These are phyloP conservation scores for Scheffersomyces coipomensis DNA, from an alignment of 805 yeast species.

Conservation along the genomic window DNA sequence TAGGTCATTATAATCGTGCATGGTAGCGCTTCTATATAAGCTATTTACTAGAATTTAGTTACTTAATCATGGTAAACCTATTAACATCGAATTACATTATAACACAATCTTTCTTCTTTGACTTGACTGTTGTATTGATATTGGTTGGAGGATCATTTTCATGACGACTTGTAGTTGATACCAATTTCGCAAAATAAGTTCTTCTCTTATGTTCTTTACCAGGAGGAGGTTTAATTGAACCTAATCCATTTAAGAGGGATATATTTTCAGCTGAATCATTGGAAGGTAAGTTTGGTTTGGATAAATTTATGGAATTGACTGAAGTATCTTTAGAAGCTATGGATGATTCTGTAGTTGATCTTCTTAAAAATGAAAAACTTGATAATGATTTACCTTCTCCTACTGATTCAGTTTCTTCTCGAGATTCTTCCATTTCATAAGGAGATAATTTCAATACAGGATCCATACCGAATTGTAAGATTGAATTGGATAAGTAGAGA, in stretches of 20 bases:
- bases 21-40: too few species aligned
- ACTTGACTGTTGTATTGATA: too few species aligned
- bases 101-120: neutral
- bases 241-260: too few species aligned
- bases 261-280: neutral
- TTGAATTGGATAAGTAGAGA: conserved; percentile 64
- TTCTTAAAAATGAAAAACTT: neutral
- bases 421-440: neutral
- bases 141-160: too few species aligned
- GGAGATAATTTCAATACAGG: conserved; percentile 26
- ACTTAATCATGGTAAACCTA: too few species aligned
- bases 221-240: too few species aligned
- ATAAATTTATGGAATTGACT: neutral
- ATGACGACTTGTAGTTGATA: too few species aligned
- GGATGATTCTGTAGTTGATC: neutral
- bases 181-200: too few species aligned
- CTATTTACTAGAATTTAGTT: too few species aligned
- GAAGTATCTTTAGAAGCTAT: neutral
- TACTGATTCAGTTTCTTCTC: neutral
- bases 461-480: conserved; percentile 60
- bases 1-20: too few species aligned
- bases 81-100: neutral
- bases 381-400: neutral
- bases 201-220: too few species aligned
- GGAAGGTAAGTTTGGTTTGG: neutral